phyloP scores from a whole-genome alignment of 2,329 filamentous ascomycete genomes.

The Daldinia sp. region DNA sequence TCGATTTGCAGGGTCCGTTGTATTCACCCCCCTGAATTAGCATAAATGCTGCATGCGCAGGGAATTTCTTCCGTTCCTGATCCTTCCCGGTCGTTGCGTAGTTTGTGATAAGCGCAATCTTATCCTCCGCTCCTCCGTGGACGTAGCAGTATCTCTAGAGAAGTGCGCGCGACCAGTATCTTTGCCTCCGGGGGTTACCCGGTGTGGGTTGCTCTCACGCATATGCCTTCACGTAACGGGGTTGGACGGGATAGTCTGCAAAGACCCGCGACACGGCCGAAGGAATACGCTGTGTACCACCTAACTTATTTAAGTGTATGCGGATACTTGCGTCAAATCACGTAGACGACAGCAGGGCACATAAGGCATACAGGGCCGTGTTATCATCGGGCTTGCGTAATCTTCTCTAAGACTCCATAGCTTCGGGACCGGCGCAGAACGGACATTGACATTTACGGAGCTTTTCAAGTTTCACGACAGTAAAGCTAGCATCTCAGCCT shows the following conservation, averaged over 20 bases:
- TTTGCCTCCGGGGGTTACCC: neutral
- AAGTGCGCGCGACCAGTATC: neutral
- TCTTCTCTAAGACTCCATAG: slow-evolving; percentile 15
- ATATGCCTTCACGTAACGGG: slow-evolving; percentile 13
- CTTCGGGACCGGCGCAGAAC: slow-evolving; percentile 31
- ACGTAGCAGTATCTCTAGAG: slow-evolving; percentile 2
- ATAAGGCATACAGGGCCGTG: slow-evolving; percentile 12
- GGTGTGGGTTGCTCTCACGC: slow-evolving; percentile 6
- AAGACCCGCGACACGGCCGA: slow-evolving; percentile 29
- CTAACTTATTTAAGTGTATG: slow-evolving; percentile 18
- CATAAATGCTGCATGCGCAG: slow-evolving; percentile 38
- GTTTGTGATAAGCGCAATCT: slow-evolving; percentile 32
- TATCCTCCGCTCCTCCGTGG: slow-evolving; percentile 32
- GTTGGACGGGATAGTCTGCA: slow-evolving; percentile 16
- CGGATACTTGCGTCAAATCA: slow-evolving; percentile 21
- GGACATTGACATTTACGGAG: slow-evolving; percentile 24
- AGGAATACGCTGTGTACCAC: slow-evolving; percentile 25
- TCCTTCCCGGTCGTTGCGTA: slow-evolving; percentile 27
- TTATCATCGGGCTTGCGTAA: slow-evolving; percentile 29
- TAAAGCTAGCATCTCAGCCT: slow-evolving; percentile 14
- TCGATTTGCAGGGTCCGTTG: slow-evolving; percentile 37
- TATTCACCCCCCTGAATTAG: slow-evolving; percentile 42
- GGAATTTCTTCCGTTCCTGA: slow-evolving; percentile 34
- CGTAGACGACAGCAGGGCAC: neutral
- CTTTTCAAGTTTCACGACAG: slow-evolving; percentile 31